These are phyloP conservation scores for Fulvia fulva DNA, from an alignment of 2,329 filamentous ascomycete genomes.

Conservation along the genomic window DNA sequence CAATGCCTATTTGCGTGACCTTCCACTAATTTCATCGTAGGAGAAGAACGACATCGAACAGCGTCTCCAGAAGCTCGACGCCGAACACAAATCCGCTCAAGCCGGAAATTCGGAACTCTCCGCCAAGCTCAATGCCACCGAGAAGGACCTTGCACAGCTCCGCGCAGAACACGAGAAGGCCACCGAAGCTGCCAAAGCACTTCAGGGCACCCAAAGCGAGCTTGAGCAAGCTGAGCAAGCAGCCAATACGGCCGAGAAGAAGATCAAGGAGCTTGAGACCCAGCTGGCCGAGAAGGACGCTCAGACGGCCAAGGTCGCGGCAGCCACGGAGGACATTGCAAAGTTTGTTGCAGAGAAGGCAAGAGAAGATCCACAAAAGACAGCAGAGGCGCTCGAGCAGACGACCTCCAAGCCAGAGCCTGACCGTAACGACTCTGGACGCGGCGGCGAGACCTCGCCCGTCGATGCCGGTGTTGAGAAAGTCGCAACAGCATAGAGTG, in stretches of 20 bases:
- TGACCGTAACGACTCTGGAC: neutral
- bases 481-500: conserved; percentile 1
- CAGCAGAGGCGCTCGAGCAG: neutral
- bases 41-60: neutral
- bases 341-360: neutral
- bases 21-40: neutral
- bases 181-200: neutral
- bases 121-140: neutral
- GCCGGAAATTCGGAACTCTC: neutral
- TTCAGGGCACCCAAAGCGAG: neutral
- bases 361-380: neutral
- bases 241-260: neutral
- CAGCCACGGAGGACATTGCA: neutral
- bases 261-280: conserved; percentile 1
- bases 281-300: conserved; percentile 1
- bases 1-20: neutral
- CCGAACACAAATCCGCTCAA: neutral
- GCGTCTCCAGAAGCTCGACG: conserved; percentile 1
- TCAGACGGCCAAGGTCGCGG: neutral
- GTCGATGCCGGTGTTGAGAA: neutral
- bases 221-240: neutral
- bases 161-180: neutral
- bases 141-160: conserved; percentile 2
- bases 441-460: neutral
- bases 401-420: neutral